These are phyloP conservation scores for Excoecaria cochinchinensis DNA, from an alignment of 345 rosid genomes.

Conservation along the genomic window DNA sequence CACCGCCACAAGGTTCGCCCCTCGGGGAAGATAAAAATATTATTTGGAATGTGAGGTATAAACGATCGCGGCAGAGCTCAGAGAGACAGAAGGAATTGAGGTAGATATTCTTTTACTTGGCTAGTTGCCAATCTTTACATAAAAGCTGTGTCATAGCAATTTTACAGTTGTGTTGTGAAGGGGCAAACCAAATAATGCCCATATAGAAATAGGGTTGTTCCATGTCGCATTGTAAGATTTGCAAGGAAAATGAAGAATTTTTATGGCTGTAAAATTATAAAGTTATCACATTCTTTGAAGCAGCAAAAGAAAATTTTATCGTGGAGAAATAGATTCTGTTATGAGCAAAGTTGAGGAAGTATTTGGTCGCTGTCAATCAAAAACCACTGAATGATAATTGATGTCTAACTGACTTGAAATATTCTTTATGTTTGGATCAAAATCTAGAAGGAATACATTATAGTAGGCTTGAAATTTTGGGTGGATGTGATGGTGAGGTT, in stretches of 20 bases:
- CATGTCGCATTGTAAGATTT: constrained; percentile 10
- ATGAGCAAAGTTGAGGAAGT: too few species aligned
- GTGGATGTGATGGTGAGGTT: too few species aligned
- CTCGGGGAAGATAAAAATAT: background rate
- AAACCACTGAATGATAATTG: too few species aligned
- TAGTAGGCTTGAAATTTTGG: too few species aligned
- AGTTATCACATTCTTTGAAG: too few species aligned
- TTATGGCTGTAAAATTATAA: background rate
- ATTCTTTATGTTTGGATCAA: too few species aligned
- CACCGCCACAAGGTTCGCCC: background rate
- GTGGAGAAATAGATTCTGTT: too few species aligned
- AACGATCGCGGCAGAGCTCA: background rate
- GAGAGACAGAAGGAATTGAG: background rate
- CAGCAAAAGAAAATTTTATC: too few species aligned
- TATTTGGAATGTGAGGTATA: constrained; percentile 6
- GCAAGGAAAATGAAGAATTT: background rate
- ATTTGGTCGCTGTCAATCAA: too few species aligned
- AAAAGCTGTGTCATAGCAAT: constrained; percentile 28
- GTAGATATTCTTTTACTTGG: background rate
- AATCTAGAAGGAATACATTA: too few species aligned
- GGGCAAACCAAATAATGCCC: constrained; percentile 30
- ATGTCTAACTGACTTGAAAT: too few species aligned
- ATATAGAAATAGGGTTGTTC: constrained; percentile 11
- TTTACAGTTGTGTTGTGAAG: constrained; percentile 21
- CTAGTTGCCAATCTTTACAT: constrained; percentile 31